A percentile compares a stretch with the other conserved stretches of the same genome.
Evolutionary conservation across 1,284 basidiomycete species (phyloP).

Genomic region (Cutaneotrichosporon dermatis): DNA sequence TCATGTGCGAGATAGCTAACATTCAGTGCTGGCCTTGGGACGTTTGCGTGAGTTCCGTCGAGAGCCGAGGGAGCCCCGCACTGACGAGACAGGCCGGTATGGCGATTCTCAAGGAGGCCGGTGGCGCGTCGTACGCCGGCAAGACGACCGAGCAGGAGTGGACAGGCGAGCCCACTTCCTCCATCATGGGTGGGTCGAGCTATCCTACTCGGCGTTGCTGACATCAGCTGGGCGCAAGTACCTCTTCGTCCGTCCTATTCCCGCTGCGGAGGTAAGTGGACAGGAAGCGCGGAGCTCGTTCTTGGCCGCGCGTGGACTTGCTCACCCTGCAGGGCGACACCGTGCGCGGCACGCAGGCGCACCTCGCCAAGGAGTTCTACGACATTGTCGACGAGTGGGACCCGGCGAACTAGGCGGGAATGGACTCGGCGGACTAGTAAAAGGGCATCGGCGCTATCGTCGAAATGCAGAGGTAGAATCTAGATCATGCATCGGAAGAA

Average conservation of each 20-base stretch:
- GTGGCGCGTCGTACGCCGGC: constrained; percentile 69
- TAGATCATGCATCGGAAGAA: neutral
- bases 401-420: constrained; percentile 26
- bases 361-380: constrained; percentile 80
- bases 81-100: constrained; percentile 60
- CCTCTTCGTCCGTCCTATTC: constrained; percentile 60
- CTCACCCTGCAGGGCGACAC: constrained; percentile 53
- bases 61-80: neutral
- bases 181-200: constrained; percentile 53
- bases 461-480: neutral
- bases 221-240: constrained; percentile 68
- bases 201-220: too few relatives aligned
- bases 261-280: constrained; percentile 2
- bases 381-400: constrained; percentile 69
- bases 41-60: constrained; percentile 59
- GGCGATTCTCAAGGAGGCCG: constrained; percentile 89
- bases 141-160: constrained; percentile 49
- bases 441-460: too few relatives aligned
- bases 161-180: constrained; percentile 53
- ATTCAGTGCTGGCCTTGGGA: constrained; percentile 69
- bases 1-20: neutral
- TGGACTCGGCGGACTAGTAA: too few relatives aligned
- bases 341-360: constrained; percentile 67
- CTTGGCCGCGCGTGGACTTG: too few relatives aligned
- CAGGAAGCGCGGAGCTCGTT: too few relatives aligned